These are phyloP conservation scores for Trypanosoma scelopori DNA, from an alignment of 208 protist genomes.

Conservation along the genomic window DNA sequence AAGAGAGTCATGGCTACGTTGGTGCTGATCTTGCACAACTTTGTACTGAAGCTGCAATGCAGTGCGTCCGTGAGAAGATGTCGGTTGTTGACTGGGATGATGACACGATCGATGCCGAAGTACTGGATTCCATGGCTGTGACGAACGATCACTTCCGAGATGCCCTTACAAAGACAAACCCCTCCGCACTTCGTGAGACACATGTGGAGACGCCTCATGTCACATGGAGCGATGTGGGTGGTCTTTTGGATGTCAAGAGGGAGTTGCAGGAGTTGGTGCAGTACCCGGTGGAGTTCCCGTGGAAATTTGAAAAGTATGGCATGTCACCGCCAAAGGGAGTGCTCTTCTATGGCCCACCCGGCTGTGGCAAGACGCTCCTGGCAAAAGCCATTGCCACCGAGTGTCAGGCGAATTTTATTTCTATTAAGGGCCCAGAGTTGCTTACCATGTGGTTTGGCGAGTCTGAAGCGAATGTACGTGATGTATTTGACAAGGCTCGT, in stretches of 20 bases:
- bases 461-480: constrained; percentile 99
- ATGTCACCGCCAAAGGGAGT: constrained; percentile 98
- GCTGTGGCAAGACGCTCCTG: constrained; percentile 99
- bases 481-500: constrained; percentile 99
- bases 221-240: constrained; percentile 99
- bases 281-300: constrained; percentile 99
- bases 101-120: constrained; percentile 98
- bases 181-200: constrained; percentile 99
- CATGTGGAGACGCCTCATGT: constrained; percentile 99
- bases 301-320: constrained; percentile 99
- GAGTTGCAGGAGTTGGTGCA: constrained; percentile 99
- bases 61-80: constrained; percentile 99
- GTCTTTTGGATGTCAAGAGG: constrained; percentile 97
- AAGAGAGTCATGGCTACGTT: constrained; percentile 98
- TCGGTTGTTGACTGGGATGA: constrained; percentile 99
- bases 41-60: constrained; percentile 99
- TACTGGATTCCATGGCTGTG: constrained; percentile 98
- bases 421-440: constrained; percentile 99
- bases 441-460: constrained; percentile 99
- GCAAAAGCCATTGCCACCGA: constrained; percentile 98
- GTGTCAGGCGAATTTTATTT: constrained; percentile 99
- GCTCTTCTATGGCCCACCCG: constrained; percentile 98
- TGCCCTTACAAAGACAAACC: constrained; percentile 96
- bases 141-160: constrained; percentile 99
- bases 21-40: constrained; percentile 99